Conservation (phyloP, 768 basidiomycete genomes). For the Kwoniella mangroviensis region DNA sequence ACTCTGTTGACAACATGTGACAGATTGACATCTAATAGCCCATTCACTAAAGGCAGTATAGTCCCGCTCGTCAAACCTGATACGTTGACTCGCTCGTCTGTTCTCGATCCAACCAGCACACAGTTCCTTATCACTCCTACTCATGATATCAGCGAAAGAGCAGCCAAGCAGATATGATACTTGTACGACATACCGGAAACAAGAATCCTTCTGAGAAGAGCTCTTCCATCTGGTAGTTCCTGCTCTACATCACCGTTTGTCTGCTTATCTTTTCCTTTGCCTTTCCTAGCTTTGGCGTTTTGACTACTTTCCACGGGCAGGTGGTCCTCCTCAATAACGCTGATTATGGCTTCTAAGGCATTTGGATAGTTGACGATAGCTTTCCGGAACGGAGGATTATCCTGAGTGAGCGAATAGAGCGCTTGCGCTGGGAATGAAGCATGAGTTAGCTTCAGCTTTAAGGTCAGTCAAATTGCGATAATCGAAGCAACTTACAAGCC, state of each 20-base stretch:
- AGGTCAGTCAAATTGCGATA: background rate
- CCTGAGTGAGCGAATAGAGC: constrained; percentile 88
- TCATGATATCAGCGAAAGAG: constrained; percentile 8
- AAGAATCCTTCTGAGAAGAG: constrained; percentile 41
- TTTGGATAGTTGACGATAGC: constrained; percentile 62
- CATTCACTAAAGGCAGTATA: constrained; percentile 50
- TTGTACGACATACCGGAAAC: constrained; percentile 36
- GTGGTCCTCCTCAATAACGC: constrained; percentile 36
- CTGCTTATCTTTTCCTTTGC: constrained; percentile 41
- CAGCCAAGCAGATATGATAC: background rate
- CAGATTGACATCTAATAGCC: constrained; percentile 51
- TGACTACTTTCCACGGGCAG: constrained; percentile 16
- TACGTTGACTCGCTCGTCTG: constrained; percentile 40
- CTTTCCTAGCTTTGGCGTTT: constrained; percentile 41
- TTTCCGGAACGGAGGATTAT: constrained; percentile 76
- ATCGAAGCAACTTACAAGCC: constrained; percentile 65
- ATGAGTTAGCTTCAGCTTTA: background rate
- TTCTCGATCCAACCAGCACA: constrained; percentile 29
- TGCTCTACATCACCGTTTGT: constrained; percentile 37
- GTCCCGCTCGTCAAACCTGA: constrained; percentile 42
- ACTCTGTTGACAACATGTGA: constrained; percentile 38
- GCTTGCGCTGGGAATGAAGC: constrained; percentile 70
- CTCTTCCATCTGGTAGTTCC: constrained; percentile 55
- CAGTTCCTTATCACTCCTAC: constrained; percentile 46
- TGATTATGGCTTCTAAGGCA: constrained; percentile 33